A percentile compares a stretch with the other conserved stretches of the same genome.
These are phyloP conservation scores for Mimosa bimucronata DNA, from an alignment of 306 rosid species.

Conservation along the genomic window DNA sequence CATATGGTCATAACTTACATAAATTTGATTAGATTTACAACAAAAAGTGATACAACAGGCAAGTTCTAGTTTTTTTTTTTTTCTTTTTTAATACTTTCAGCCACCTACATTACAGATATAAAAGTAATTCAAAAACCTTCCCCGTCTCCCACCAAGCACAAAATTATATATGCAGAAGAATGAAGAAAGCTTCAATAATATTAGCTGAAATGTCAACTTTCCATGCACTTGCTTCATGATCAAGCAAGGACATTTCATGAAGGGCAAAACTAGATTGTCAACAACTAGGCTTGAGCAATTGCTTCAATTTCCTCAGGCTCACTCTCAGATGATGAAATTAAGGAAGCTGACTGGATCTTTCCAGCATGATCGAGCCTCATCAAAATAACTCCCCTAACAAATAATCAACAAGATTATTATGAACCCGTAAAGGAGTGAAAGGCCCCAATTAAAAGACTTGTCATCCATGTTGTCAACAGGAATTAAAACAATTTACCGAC, in stretches of 20 bases:
- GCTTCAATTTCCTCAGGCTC: conserved; percentile 62
- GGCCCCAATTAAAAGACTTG: background rate
- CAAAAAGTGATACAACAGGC: background rate
- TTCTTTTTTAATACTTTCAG: background rate
- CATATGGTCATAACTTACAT: background rate
- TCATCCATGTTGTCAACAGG: background rate
- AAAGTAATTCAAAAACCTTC: background rate
- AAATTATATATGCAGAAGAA: background rate
- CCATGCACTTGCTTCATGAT: conserved; percentile 31
- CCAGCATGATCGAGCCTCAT: conserved; percentile 91
- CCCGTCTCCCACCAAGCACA: conserved; percentile 6
- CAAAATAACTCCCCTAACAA: conserved; percentile 86
- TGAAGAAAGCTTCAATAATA: background rate
- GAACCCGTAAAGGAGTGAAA: conserved; percentile 13
- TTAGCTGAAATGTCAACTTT: background rate
- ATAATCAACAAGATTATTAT: background rate
- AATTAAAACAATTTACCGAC: background rate
- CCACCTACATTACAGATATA: background rate
- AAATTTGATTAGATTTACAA: conserved; percentile 2
- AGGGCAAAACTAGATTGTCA: conserved; percentile 25
- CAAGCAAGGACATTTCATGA: conserved; percentile 29
- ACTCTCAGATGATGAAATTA: conserved; percentile 69
- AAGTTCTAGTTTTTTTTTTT: background rate
- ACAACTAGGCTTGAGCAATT: conserved; percentile 44
- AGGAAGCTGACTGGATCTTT: conserved; percentile 93